A percentile compares a stretch with the other conserved stretches of the same genome.
phyloP scores from a whole-genome alignment of 345 rosid species.

The Syzygium aqueum region DNA sequence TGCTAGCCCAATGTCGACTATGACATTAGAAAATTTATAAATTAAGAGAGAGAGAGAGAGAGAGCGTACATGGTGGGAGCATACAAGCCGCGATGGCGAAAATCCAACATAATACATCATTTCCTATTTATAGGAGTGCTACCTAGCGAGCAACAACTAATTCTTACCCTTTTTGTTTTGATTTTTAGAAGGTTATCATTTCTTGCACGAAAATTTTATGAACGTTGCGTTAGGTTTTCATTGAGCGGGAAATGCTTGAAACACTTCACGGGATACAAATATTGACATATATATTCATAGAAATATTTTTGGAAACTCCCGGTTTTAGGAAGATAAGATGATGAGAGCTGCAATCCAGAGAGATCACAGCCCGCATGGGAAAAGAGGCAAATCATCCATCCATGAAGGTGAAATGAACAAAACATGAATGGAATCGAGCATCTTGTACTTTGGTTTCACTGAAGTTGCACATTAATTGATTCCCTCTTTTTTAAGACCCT shows the following conservation, averaged over 20 bases:
- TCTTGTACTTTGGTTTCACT: neutral
- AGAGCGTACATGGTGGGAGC: neutral
- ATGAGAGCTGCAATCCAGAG: neutral
- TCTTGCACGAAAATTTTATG: neutral
- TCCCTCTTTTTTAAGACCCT: neutral
- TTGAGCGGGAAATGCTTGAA: neutral
- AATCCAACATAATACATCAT: neutral
- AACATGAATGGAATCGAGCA: neutral
- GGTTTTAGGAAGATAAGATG: neutral
- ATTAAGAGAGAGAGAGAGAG: neutral
- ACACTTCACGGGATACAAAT: neutral
- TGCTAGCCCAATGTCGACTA: neutral
- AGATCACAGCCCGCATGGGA: neutral
- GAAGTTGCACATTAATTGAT: neutral
- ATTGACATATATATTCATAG: neutral
- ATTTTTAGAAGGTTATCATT: neutral
- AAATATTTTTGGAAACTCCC: neutral
- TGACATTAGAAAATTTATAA: neutral
- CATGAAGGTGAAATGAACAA: neutral
- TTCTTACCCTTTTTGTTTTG: neutral
- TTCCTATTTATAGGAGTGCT: neutral
- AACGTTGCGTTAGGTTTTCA: neutral
- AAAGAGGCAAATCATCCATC: neutral
- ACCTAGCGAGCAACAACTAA: neutral
- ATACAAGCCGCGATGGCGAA: neutral